phyloP scores from a whole-genome alignment of 805 yeast species.

The Starmerella powellii region DNA sequence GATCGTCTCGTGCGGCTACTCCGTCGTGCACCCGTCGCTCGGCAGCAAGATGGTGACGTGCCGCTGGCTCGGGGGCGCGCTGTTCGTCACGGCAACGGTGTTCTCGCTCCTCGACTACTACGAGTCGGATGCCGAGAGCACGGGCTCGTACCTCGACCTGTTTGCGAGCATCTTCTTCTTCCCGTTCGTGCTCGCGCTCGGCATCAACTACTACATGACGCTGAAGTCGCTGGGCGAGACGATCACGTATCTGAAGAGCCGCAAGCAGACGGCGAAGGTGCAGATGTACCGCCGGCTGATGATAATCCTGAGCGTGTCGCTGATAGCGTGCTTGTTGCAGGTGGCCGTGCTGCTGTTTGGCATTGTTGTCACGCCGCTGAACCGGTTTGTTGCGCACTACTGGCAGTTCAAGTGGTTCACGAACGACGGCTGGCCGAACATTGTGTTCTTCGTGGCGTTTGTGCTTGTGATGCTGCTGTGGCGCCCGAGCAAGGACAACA shows the following conservation, averaged over 20 bases:
- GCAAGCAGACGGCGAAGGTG: slow-evolving; percentile 84
- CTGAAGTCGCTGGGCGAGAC: slow-evolving; percentile 65
- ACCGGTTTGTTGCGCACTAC: slow-evolving; percentile 67
- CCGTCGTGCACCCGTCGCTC: slow-evolving; percentile 79
- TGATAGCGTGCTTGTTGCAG: slow-evolving; percentile 46
- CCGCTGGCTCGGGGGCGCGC: slow-evolving; percentile 45
- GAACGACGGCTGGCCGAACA: slow-evolving; percentile 89
- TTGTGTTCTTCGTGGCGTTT: slow-evolving; percentile 74
- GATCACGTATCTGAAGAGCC: slow-evolving; percentile 58
- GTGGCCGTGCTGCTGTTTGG: slow-evolving; percentile 61
- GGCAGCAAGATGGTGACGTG: slow-evolving; percentile 68
- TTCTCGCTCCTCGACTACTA: slow-evolving; percentile 46
- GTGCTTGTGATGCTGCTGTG: slow-evolving; percentile 77
- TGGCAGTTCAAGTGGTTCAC: slow-evolving; percentile 89
- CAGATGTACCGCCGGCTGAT: slow-evolving; percentile 72
- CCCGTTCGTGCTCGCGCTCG: slow-evolving; percentile 60
- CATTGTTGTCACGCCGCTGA: slow-evolving; percentile 53
- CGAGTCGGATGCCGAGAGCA: slow-evolving; percentile 29
- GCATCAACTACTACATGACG: slow-evolving; percentile 62
- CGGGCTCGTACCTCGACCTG: slow-evolving; percentile 15
- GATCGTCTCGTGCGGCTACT: slow-evolving; percentile 84
- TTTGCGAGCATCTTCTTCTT: slow-evolving; percentile 48
- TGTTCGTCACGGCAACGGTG: slow-evolving; percentile 43
- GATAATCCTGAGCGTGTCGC: slow-evolving; percentile 57
- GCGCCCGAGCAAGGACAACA: slow-evolving; percentile 95